A percentile compares a stretch with the other conserved stretches of the same genome.
Evolutionary conservation across 2,329 filamentous ascomycete species (phyloP).

Genomic region (Elsinoe australis): DNA sequence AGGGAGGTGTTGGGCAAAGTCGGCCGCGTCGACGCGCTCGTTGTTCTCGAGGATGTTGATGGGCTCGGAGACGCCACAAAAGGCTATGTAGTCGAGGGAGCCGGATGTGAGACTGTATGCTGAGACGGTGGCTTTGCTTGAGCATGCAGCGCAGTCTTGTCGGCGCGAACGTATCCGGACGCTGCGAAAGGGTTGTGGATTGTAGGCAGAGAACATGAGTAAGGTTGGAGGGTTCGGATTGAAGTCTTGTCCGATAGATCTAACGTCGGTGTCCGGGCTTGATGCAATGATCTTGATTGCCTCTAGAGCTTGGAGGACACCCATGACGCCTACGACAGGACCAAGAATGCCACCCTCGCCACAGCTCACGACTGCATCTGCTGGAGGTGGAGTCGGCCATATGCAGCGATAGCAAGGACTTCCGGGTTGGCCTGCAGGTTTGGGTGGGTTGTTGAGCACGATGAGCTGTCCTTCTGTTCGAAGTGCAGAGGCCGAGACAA

Average conservation of each 20-base stretch:
- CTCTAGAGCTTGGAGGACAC: constrained; percentile 82
- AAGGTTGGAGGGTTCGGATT: constrained; percentile 32
- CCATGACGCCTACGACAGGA: constrained; percentile 88
- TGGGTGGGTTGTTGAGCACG: constrained; percentile 73
- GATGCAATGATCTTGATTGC: constrained; percentile 68
- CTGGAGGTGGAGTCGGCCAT: constrained; percentile 79
- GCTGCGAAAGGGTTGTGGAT: constrained; percentile 55
- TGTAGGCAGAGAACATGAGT: constrained; percentile 50
- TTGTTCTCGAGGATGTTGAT: constrained; percentile 51
- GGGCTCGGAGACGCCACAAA: constrained; percentile 61
- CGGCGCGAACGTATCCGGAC: constrained; percentile 66
- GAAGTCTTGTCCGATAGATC: constrained; percentile 18
- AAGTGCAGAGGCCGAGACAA: constrained; percentile 84
- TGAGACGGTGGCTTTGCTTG: constrained; percentile 54
- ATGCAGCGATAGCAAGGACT: constrained; percentile 92
- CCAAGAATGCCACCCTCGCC: constrained; percentile 90
- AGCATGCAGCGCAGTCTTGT: constrained; percentile 69
- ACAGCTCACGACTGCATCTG: constrained; percentile 74
- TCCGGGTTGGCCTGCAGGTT: constrained; percentile 51
- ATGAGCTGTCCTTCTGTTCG: constrained; percentile 85
- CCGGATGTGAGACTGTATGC: constrained; percentile 54
- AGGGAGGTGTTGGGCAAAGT: constrained; percentile 44
- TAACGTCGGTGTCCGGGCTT: constrained; percentile 18
- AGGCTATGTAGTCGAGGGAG: constrained; percentile 73
- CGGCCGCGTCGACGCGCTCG: constrained; percentile 59